Evolutionary conservation across 208 protist genomes (phyloP), one percentile per base, ranked within the genome.

Genomic region (Sergeia podlipaevii): DNA sequence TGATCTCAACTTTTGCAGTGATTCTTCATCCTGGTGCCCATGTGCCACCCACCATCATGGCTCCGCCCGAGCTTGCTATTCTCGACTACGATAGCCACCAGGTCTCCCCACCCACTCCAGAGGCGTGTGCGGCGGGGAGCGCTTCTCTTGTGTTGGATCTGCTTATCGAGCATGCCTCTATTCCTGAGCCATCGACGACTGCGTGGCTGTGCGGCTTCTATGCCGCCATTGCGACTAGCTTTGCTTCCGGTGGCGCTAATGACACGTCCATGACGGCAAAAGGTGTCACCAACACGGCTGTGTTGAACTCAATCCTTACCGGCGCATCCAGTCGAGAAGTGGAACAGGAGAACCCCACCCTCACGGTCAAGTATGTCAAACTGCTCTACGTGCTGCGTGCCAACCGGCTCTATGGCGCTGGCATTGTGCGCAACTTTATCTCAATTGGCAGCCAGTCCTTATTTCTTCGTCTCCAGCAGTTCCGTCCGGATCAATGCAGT

Each of bases 291-390:
- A 64, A 36, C 24, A 32, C 58, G 43, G 64, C 69, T 18, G 74
- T 80, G 34, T 61, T 90, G 8, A 67, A 61, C 29, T 74, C 77
- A 38, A 50, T 95, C 26, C 70, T 95, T 47, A 58, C 56, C n/a
- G 89, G 85, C 23, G 85, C 82, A 0, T 70, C 60, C 39, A 74
- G 59, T 41, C 15, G 0, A 10, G 42, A 60, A n/a, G 37, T 93
- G 3, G 84, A 89, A 48, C 43, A 50, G 6, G 43, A n/a, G 28
- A 54, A 74, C 54, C 79, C 84, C 8, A 57, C 63, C 27, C 74
- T 92, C 18, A 61, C 83, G n/a, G 69, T 95, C 18, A 89, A 89
- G 72, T 95, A 85, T 60, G 74, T 87, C 28, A 83, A 83, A 52
- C 57, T 93, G 36, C 46, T 95, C 17, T 89, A 86, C 48, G 57